Base-by-base conservation (phyloP, 176 grass and related monocot genomes). In the Eleusine indica region DNA sequence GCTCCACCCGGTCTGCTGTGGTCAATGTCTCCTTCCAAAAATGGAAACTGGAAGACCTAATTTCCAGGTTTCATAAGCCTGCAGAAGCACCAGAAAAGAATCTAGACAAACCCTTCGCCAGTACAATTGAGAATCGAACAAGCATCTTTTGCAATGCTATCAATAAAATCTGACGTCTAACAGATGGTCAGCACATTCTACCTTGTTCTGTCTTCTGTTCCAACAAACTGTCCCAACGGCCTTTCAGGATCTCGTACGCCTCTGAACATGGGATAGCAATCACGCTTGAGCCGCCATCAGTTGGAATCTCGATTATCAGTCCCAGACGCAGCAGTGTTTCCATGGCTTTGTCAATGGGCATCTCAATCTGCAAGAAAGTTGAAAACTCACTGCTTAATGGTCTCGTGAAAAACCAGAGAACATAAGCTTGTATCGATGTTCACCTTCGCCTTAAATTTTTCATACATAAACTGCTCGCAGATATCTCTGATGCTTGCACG, bases 311-410 rank as follows among this genome's bases (percentile, higher is more conserved):
- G 0, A 87, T 83, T 61, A 95, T 83, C 79, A 98, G 67, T 7
- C 86, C 92, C 75, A 98, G 67, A 38, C 91, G 94, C 66, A 90
- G 16, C 2, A 98, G 73, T 12, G 96, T 98, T 43, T 95, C 87
- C 85, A 93, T 84, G 70, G 91, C 96, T 84, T 93, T 88, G 64
- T 98, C 90, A 18, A 98, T 88, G 9, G 96, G 93, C 96, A 98
- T 98, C 79, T 98, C 96, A 78, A 95, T 95, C 96, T 95, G 73
- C 76, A 85, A 62, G 15, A 73, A 65, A 64, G 47, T 16, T 14
- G 16, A 68, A 22, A 40, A 8, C 35, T 42, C 28, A 19, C 43
- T 37, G 37, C 37, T 35, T 64, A 37, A 83, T 0, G 56, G 16
- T 75, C 72, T 41, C 47, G 43, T 21, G 63, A 30, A 19, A 41